These are phyloP conservation scores for Sarocladium strictum DNA, from an alignment of 2,329 filamentous ascomycete species.

Conservation along the genomic window DNA sequence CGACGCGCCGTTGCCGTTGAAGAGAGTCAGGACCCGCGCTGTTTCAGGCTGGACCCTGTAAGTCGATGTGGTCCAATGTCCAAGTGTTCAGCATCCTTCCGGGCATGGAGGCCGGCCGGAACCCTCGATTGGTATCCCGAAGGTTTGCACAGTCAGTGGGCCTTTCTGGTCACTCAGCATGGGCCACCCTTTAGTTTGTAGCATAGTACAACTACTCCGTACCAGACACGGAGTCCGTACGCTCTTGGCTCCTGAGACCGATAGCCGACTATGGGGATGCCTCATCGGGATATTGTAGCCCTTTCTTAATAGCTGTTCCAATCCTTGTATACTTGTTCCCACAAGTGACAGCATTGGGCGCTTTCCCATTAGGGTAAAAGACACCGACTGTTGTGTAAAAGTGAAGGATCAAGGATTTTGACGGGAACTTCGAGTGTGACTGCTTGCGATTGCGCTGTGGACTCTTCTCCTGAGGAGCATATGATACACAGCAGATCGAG, in stretches of 20 bases:
- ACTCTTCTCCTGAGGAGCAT: not conserved
- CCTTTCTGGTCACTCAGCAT: not conserved
- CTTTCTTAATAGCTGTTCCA: not conserved
- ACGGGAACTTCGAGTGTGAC: not conserved
- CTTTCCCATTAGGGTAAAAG: not conserved
- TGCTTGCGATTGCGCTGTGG: not conserved
- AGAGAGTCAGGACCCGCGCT: not conserved
- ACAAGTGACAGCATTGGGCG: not conserved
- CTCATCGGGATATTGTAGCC: not conserved
- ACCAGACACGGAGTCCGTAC: not conserved
- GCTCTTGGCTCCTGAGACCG: not conserved
- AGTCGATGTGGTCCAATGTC: not conserved
- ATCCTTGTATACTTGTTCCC: not conserved
- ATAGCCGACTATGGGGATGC: not conserved
- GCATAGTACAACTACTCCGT: no score
- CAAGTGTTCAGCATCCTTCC: not conserved
- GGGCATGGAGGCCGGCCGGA: not conserved
- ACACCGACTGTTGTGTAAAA: not conserved
- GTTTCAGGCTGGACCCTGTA: not conserved
- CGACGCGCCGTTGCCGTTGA: not conserved
- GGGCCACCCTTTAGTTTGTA: not conserved
- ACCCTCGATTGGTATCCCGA: not conserved
- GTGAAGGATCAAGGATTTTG: not conserved
- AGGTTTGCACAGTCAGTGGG: not conserved
- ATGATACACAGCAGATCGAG: not conserved